These are phyloP conservation scores for Tylopilus balloui DNA, from an alignment of 768 basidiomycete genomes.

Conservation along the genomic window DNA sequence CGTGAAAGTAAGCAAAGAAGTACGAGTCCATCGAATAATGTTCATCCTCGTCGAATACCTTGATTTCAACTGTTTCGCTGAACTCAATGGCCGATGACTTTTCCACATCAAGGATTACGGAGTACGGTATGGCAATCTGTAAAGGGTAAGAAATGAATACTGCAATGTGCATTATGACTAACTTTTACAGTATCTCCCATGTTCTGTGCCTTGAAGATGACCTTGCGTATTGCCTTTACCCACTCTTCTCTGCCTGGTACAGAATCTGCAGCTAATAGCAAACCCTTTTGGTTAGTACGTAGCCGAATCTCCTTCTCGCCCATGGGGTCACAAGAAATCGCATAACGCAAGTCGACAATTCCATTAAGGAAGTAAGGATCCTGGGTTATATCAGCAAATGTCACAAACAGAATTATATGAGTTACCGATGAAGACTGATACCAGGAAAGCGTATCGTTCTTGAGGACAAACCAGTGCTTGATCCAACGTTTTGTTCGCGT, in stretches of 20 bases:
- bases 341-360: slow-evolving; percentile 92
- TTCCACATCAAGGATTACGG: slow-evolving; percentile 84
- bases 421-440: slow-evolving; percentile 88
- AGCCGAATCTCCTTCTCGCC: slow-evolving; percentile 79
- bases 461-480: slow-evolving; percentile 94
- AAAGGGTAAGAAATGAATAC: slow-evolving; percentile 6
- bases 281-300: slow-evolving; percentile 73
- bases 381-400: slow-evolving; percentile 36
- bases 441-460: slow-evolving; percentile 96
- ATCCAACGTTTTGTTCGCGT: slow-evolving; percentile 88
- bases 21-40: slow-evolving; percentile 80
- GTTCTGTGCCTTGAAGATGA: slow-evolving; percentile 95
- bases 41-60: slow-evolving; percentile 78
- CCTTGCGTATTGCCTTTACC: slow-evolving; percentile 91
- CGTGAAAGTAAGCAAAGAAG: slow-evolving; percentile 93
- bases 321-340: slow-evolving; percentile 78
- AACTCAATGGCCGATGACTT: slow-evolving; percentile 89
- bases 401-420: slow-evolving; percentile 4
- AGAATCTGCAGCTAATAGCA: slow-evolving; percentile 73
- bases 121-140: slow-evolving; percentile 92
- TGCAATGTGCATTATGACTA: slow-evolving; percentile 5
- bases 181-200: slow-evolving; percentile 95
- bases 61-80: slow-evolving; percentile 93
- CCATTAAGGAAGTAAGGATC: slow-evolving; percentile 98
- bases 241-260: slow-evolving; percentile 86